Percentiles rank a stretch among this genome's conserved stretches.
phyloP scores from a whole-genome alignment of 2,329 filamentous ascomycete species.

The Colletotrichum paranaense region DNA sequence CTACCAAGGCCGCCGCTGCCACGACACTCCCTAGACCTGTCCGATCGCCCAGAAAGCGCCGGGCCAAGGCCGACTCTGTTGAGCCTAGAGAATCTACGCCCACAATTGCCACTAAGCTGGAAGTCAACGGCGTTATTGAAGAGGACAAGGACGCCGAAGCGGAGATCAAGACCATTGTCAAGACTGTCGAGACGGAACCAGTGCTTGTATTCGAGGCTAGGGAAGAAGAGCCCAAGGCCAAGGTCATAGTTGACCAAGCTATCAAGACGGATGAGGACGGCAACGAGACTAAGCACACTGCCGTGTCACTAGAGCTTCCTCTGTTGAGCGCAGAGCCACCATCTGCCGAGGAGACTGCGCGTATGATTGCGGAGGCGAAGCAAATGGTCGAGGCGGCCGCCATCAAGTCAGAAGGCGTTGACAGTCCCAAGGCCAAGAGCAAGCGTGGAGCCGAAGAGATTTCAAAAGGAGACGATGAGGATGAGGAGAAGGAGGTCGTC shows the following conservation, averaged over 20 bases:
- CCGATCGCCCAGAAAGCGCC: conserved; percentile 66
- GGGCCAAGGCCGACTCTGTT: conserved; percentile 53
- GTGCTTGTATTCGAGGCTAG: conserved; percentile 60
- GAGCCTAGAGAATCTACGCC: conserved; percentile 41
- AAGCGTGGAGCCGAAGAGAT: conserved; percentile 84
- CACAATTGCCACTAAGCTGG: conserved; percentile 38
- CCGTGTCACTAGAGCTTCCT: conserved; percentile 82
- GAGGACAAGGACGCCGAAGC: conserved; percentile 44
- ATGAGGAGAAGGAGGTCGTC: conserved; percentile 55
- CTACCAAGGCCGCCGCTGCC: conserved; percentile 53
- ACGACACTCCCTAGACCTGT: conserved; percentile 41
- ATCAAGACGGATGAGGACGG: conserved; percentile 65
- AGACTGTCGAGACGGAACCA: conserved; percentile 62
- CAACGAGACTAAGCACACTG: conserved; percentile 76
- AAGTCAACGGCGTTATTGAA: conserved; percentile 42
- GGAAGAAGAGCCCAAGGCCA: conserved; percentile 70
- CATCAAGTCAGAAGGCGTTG: conserved; percentile 49
- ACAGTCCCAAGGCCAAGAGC: conserved; percentile 53
- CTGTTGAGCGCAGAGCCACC: conserved; percentile 70
- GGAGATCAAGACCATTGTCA: conserved; percentile 51
- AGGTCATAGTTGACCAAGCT: conserved; percentile 76
- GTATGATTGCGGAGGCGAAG: conserved; percentile 88
- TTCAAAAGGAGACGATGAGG: conserved; percentile 71
- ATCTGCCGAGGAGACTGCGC: conserved; percentile 79
- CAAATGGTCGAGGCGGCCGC: conserved; percentile 83